These are phyloP conservation scores for Zygoascus flipseniorum DNA, from an alignment of 805 yeast species.

Conservation along the genomic window DNA sequence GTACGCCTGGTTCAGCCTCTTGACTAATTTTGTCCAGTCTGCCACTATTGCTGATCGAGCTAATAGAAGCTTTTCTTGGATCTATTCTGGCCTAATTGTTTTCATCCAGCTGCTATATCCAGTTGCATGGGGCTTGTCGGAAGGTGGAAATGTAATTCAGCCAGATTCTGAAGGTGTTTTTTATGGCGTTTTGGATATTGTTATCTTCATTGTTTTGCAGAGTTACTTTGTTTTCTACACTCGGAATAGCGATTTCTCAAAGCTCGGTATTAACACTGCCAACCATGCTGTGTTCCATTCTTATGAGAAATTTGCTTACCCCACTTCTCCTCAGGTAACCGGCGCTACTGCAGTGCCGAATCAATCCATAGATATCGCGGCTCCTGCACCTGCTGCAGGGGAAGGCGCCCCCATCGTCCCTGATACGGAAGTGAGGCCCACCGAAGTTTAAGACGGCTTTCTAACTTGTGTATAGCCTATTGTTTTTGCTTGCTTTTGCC, in stretches of 20 bases:
- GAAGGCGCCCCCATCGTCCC: background rate
- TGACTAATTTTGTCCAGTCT: slow-evolving; percentile 13
- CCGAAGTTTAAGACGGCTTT: no score
- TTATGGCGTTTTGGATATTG: slow-evolving; percentile 49
- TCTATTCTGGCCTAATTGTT: slow-evolving; percentile 17
- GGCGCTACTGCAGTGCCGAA: background rate
- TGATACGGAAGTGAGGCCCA: background rate
- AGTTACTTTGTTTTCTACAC: slow-evolving; percentile 16
- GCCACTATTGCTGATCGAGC: slow-evolving; percentile 6
- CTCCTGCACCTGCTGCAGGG: slow-evolving; percentile 8
- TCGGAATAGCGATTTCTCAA: slow-evolving; percentile 16
- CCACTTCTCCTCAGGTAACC: background rate
- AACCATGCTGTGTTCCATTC: slow-evolving; percentile 14
- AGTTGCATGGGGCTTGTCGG: slow-evolving; percentile 45
- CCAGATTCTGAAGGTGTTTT: slow-evolving; percentile 53
- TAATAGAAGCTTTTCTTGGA: slow-evolving; percentile 1
- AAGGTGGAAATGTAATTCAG: slow-evolving; percentile 55
- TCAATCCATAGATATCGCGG: slow-evolving; percentile 4
- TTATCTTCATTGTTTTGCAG: slow-evolving; percentile 30
- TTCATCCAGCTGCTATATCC: slow-evolving; percentile 44
- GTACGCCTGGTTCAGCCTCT: slow-evolving; percentile 19
- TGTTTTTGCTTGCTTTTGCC: no score
- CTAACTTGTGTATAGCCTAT: no score
- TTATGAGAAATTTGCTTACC: slow-evolving; percentile 12
- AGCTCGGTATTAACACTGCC: slow-evolving; percentile 17